Evolutionary conservation across 352 stramenopile genomes (phyloP).

Genomic region (Globisporangium cylindrosporum): DNA sequence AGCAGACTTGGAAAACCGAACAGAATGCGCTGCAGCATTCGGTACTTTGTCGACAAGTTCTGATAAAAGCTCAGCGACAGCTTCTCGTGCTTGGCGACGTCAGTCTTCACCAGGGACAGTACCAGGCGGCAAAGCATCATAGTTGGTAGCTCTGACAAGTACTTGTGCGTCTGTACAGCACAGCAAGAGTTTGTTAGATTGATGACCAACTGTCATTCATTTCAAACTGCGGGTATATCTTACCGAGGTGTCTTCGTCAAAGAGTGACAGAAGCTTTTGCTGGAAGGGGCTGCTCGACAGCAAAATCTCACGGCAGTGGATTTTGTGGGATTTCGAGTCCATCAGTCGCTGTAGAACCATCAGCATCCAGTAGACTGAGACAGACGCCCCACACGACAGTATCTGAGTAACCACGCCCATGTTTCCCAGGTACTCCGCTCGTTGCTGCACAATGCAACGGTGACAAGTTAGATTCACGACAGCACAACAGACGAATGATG

Average conservation of each 20-base stretch:
- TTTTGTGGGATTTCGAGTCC: constrained; percentile 58
- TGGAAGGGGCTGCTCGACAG: constrained; percentile 64
- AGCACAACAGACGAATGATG: constrained; percentile 1
- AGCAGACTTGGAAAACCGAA: constrained; percentile 69
- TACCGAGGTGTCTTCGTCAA: constrained; percentile 71
- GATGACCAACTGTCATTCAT: constrained; percentile 7
- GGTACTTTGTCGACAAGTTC: constrained; percentile 64
- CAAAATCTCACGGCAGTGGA: constrained; percentile 56
- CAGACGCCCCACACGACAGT: constrained; percentile 42
- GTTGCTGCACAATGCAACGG: constrained; percentile 35
- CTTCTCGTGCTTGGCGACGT: constrained; percentile 60
- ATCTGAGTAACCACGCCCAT: constrained; percentile 46
- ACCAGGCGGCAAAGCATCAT: constrained; percentile 83
- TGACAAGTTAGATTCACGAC: constrained; percentile 9
- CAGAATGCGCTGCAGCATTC: constrained; percentile 76
- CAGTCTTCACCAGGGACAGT: constrained; percentile 57
- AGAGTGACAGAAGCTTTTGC: constrained; percentile 58
- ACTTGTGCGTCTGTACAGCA: constrained; percentile 41
- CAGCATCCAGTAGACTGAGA: constrained; percentile 76
- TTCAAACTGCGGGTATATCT: neutral
- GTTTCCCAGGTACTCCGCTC: constrained; percentile 66
- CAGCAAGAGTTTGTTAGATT: neutral
- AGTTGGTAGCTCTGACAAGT: constrained; percentile 64
- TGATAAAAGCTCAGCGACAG: constrained; percentile 67
- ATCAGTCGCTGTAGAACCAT: constrained; percentile 63